phyloP scores from a whole-genome alignment of 2,329 filamentous ascomycete species.

The Calonectria leucothoes region DNA sequence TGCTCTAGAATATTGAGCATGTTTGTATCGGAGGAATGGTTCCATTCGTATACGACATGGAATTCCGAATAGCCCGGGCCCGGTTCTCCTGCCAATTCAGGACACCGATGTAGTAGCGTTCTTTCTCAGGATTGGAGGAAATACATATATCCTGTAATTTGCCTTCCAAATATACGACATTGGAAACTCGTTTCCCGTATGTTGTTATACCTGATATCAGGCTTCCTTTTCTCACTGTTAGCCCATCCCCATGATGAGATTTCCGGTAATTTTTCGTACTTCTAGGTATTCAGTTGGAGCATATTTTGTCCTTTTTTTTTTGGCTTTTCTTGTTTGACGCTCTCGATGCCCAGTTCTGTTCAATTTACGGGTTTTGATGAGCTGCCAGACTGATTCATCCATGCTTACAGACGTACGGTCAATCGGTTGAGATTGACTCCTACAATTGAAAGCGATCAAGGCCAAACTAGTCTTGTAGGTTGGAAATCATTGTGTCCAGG shows the following conservation, averaged over 20 bases:
- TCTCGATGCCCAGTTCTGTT: too few relatives aligned
- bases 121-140: background rate
- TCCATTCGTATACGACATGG: background rate
- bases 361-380: too few relatives aligned
- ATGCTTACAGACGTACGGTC: too few relatives aligned
- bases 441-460: too few relatives aligned
- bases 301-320: too few relatives aligned
- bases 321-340: too few relatives aligned
- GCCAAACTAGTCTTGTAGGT: too few relatives aligned
- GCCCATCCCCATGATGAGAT: background rate
- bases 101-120: background rate
- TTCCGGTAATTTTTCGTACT: background rate
- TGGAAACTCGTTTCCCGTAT: background rate
- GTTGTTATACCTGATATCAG: background rate
- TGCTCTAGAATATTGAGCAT: background rate
- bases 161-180: background rate
- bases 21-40: background rate
- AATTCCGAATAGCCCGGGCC: background rate
- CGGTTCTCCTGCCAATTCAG: background rate
- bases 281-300: too few relatives aligned
- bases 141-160: background rate
- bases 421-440: too few relatives aligned
- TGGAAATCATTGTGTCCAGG: too few relatives aligned
- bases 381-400: too few relatives aligned
- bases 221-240: background rate